These are phyloP conservation scores for Fusarium gaditjirri DNA, from an alignment of 2,329 filamentous ascomycete species.

Conservation along the genomic window DNA sequence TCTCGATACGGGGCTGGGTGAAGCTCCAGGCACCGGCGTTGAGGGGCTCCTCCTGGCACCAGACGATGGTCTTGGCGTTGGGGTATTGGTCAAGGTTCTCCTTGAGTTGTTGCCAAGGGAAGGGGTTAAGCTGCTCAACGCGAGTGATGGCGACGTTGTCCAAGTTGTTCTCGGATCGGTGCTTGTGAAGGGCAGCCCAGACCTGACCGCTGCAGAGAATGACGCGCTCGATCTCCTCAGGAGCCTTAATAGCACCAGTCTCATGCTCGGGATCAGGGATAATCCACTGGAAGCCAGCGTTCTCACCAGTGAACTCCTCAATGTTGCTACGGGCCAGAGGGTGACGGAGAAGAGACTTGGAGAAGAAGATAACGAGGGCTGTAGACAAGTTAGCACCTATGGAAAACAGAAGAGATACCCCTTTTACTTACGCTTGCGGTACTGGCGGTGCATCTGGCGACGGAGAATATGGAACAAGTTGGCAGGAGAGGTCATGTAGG, in stretches of 20 bases:
- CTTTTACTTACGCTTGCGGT: slow-evolving; percentile 88
- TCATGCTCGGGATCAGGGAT: slow-evolving; percentile 90
- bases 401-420: background rate
- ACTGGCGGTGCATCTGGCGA: slow-evolving; percentile 98
- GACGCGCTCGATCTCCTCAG: slow-evolving; percentile 91
- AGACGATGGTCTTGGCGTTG: slow-evolving; percentile 97
- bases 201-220: slow-evolving; percentile 96
- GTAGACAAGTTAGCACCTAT: slow-evolving; percentile 29
- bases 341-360: slow-evolving; percentile 94
- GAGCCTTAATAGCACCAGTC: slow-evolving; percentile 76
- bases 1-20: slow-evolving; percentile 97
- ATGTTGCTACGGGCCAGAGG: slow-evolving; percentile 89
- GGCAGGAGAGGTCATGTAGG: slow-evolving; percentile 94
- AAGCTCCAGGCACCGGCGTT: slow-evolving; percentile 98
- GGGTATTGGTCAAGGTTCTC: slow-evolving; percentile 97
- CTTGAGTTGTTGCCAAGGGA: slow-evolving; percentile 97
- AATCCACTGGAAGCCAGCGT: slow-evolving; percentile 95
- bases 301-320: slow-evolving; percentile 87
- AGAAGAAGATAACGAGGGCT: slow-evolving; percentile 97
- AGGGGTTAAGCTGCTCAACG: slow-evolving; percentile 97
- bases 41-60: slow-evolving; percentile 96
- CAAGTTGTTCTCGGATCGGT: slow-evolving; percentile 86
- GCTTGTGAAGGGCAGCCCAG: slow-evolving; percentile 88
- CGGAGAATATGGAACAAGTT: slow-evolving; percentile 97
- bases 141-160: slow-evolving; percentile 94